Evolutionary conservation across 805 yeast genomes (phyloP).

Genomic region (Clavispora phyllophila): DNA sequence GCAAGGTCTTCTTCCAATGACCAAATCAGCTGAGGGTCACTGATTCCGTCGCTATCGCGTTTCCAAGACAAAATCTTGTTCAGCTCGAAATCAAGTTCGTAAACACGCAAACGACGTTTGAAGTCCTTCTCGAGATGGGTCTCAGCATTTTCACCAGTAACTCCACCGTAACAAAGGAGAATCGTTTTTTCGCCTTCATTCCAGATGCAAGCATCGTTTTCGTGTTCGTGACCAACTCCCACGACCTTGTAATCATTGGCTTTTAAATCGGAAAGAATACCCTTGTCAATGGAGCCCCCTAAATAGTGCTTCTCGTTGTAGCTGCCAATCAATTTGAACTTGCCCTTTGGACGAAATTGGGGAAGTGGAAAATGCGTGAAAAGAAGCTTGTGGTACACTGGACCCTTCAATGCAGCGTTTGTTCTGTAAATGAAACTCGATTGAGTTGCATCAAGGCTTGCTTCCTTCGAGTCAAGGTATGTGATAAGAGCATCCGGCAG

Average conservation of each 20-base stretch:
- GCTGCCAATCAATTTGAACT: constrained; percentile 33
- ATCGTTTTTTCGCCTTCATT: constrained; percentile 17
- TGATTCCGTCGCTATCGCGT: constrained; percentile 17
- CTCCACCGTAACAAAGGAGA: constrained; percentile 38
- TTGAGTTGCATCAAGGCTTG: constrained; percentile 27
- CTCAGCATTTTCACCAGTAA: constrained; percentile 33
- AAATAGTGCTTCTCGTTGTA: constrained; percentile 35
- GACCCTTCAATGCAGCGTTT: constrained; percentile 3
- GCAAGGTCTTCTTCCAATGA: not conserved
- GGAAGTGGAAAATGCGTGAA: constrained; percentile 41
- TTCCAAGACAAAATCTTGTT: constrained; percentile 35
- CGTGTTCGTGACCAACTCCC: constrained; percentile 41
- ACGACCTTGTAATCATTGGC: constrained; percentile 33
- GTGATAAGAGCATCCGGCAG: constrained; percentile 24
- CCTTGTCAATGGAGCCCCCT: constrained; percentile 22
- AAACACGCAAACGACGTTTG: constrained; percentile 31
- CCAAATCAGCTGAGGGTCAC: constrained; percentile 16
- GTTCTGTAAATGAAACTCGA: constrained; percentile 29
- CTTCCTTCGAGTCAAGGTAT: constrained; percentile 29
- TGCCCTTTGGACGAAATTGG: constrained; percentile 36
- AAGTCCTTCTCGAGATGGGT: constrained; percentile 22
- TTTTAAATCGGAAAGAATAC: constrained; percentile 29
- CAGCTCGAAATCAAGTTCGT: constrained; percentile 25
- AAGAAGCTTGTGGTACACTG: constrained; percentile 21
- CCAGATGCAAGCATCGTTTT: constrained; percentile 38